Percentiles rank a stretch among this genome's conserved stretches.
Evolutionary conservation across 345 rosid genomes (phyloP).

Genomic region (sweet orange (Citrus sinensis)): DNA sequence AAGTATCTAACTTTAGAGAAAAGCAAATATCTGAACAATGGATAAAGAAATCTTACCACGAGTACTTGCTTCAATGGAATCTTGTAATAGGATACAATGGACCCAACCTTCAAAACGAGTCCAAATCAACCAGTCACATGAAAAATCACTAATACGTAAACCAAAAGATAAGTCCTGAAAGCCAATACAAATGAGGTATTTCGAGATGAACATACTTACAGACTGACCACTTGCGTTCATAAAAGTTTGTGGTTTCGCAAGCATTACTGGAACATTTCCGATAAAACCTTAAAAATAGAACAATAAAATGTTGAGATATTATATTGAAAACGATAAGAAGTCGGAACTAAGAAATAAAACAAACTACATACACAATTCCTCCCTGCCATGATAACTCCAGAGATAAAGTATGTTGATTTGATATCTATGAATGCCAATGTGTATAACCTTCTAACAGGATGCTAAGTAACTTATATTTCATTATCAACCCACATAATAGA

Average conservation of each 20-base stretch:
- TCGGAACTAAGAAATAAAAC: not conserved
- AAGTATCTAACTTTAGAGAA: not conserved
- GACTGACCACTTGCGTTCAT: slow-evolving; percentile 96
- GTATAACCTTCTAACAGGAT: not conserved
- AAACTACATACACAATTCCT: not conserved
- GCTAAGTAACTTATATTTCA: not conserved
- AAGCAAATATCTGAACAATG: not conserved
- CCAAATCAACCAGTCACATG: slow-evolving; percentile 12
- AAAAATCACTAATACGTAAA: slow-evolving; percentile 4
- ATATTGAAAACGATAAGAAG: not conserved
- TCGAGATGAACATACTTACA: slow-evolving; percentile 60
- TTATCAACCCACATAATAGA: not conserved
- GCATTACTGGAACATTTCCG: slow-evolving; percentile 78
- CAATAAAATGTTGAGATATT: not conserved
- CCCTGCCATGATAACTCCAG: not conserved
- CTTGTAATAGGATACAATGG: slow-evolving; percentile 82
- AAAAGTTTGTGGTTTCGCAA: slow-evolving; percentile 94
- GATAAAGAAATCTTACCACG: slow-evolving; percentile 46
- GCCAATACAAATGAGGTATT: slow-evolving; percentile 17
- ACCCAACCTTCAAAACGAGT: slow-evolving; percentile 62
- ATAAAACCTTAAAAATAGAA: slow-evolving; percentile 53
- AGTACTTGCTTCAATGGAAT: slow-evolving; percentile 92
- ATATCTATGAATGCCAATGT: not conserved
- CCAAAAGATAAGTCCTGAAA: slow-evolving; percentile 3
- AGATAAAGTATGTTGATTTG: too few relatives aligned